Evolutionary conservation across 805 yeast species (phyloP).

Genomic region (Danielia reshetovae): DNA sequence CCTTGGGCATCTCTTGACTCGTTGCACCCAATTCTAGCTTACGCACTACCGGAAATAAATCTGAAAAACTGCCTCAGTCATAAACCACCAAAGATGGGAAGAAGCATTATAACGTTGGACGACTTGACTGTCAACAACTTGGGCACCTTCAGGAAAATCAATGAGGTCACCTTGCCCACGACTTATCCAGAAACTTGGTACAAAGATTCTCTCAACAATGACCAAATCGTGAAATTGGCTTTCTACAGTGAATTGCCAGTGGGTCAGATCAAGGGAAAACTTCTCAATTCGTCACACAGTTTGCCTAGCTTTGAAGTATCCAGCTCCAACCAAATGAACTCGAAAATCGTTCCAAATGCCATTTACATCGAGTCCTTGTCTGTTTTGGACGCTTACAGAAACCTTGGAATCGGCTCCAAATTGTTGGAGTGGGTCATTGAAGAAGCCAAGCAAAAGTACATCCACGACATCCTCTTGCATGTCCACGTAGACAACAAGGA

Average conservation of each 20-base stretch:
- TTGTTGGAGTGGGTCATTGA: slow-evolving; percentile 55
- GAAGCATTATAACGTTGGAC: slow-evolving; percentile 49
- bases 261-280: slow-evolving; percentile 64
- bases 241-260: slow-evolving; percentile 77
- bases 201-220: slow-evolving; percentile 40
- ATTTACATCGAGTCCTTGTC: slow-evolving; percentile 66
- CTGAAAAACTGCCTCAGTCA: no score
- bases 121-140: slow-evolving; percentile 58
- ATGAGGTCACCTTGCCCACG: slow-evolving; percentile 48
- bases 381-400: slow-evolving; percentile 61
- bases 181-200: slow-evolving; percentile 52
- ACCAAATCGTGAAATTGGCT: slow-evolving; percentile 54
- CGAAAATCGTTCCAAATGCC: slow-evolving; percentile 42
- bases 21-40: no score
- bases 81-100: slow-evolving; percentile 28
- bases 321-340: slow-evolving; percentile 16
- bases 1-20: no score
- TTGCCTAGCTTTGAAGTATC: slow-evolving; percentile 25
- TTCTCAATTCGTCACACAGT: slow-evolving; percentile 42
- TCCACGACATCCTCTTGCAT: slow-evolving; percentile 52
- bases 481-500: slow-evolving; percentile 43
- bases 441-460: slow-evolving; percentile 50
- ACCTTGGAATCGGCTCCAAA: slow-evolving; percentile 56
- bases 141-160: slow-evolving; percentile 55
- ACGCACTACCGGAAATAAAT: no score